phyloP scores from a whole-genome alignment of 257 asterid genomes.

The Scutellaria baicalensis region DNA sequence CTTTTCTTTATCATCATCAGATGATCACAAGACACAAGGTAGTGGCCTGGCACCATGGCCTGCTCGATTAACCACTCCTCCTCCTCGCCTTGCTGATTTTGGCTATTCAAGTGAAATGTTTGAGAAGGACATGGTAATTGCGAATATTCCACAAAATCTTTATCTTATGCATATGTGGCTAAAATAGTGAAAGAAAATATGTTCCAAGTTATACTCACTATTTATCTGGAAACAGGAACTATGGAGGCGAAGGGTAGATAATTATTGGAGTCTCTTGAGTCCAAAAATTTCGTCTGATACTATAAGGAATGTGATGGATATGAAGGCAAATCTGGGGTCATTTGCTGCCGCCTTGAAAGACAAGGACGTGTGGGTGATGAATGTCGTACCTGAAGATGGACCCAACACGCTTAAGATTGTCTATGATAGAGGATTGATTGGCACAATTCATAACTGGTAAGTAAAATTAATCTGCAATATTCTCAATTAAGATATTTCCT shows the following conservation, averaged over 20 bases:
- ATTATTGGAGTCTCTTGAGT: slow-evolving; percentile 67
- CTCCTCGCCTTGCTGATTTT: slow-evolving; percentile 96
- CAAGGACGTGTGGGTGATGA: slow-evolving; percentile 97
- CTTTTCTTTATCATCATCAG: slow-evolving; percentile 32
- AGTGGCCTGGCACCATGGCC: slow-evolving; percentile 98
- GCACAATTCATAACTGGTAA: slow-evolving; percentile 86
- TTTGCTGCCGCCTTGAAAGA: slow-evolving; percentile 93
- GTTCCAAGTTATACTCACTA: slow-evolving; percentile 6
- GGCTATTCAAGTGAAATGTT: slow-evolving; percentile 88
- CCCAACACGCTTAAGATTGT: slow-evolving; percentile 88
- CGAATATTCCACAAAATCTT: neutral
- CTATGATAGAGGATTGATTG: slow-evolving; percentile 85
- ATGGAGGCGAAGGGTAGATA: slow-evolving; percentile 80
- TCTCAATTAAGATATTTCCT: no score
- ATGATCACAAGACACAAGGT: slow-evolving; percentile 77
- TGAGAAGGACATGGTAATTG: slow-evolving; percentile 76
- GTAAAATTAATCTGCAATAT: no score
- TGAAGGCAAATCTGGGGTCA: slow-evolving; percentile 94
- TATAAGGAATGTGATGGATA: slow-evolving; percentile 85
- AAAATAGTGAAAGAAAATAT: neutral
- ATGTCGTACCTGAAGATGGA: slow-evolving; percentile 87
- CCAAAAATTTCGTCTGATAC: slow-evolving; percentile 66
- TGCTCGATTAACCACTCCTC: slow-evolving; percentile 72
- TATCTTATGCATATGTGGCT: neutral
- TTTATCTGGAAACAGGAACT: slow-evolving; percentile 45